A percentile compares a stretch with the other conserved stretches of the same genome.
phyloP scores from a whole-genome alignment of 2,329 filamentous ascomycete species.

The Colletotrichum tropicicola region DNA sequence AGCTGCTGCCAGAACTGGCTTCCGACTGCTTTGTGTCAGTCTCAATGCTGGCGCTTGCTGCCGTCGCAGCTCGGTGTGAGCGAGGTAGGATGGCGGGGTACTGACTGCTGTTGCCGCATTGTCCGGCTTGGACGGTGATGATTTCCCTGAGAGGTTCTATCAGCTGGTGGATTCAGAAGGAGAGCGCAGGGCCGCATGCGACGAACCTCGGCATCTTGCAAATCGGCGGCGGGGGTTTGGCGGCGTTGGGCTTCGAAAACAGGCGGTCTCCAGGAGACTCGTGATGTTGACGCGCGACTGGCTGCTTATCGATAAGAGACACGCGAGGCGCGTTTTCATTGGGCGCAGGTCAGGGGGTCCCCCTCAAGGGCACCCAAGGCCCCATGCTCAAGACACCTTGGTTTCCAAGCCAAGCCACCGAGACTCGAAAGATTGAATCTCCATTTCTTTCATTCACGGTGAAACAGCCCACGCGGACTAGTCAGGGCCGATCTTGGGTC shows the following conservation, averaged over 20 bases:
- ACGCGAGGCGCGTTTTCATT: conserved; percentile 21
- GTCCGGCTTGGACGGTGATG: conserved; percentile 98
- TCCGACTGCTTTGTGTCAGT: conserved; percentile 72
- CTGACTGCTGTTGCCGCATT: conserved; percentile 99
- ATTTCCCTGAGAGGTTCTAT: conserved; percentile 77
- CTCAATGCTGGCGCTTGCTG: neutral
- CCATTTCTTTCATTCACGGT: conserved; percentile 25
- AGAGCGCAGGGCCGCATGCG: neutral
- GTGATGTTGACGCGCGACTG: conserved; percentile 27
- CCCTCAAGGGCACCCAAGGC: too few species aligned
- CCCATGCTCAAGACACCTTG: too few species aligned
- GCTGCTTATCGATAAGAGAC: conserved; percentile 32
- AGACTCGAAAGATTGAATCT: conserved; percentile 4
- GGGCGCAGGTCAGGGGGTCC: neutral
- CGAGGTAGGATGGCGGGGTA: conserved; percentile 23
- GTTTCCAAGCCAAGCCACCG: neutral
- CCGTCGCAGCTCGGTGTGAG: neutral
- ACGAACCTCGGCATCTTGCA: conserved; percentile 31
- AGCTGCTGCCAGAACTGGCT: conserved; percentile 99
- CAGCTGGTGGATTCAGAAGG: neutral
- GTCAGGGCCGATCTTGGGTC: conserved; percentile 3
- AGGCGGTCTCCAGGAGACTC: conserved; percentile 1
- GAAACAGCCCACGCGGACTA: conserved; percentile 27
- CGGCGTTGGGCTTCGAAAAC: conserved; percentile 19
- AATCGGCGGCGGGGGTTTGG: conserved; percentile 10